These are phyloP conservation scores for Diplocarpon rosae DNA, from an alignment of 2,329 filamentous ascomycete species.

Conservation along the genomic window DNA sequence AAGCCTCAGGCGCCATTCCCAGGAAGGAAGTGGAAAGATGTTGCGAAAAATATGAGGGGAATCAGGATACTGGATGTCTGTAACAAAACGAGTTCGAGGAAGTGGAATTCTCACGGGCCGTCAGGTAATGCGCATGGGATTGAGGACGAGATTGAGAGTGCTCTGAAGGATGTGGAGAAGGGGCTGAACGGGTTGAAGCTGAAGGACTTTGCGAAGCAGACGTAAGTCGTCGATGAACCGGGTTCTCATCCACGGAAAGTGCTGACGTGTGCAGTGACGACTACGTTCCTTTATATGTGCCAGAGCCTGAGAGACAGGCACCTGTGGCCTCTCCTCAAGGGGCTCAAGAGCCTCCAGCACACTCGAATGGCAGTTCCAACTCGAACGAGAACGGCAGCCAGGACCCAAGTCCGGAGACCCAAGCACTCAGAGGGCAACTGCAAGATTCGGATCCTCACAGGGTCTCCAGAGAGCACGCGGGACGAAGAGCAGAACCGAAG, in stretches of 20 bases:
- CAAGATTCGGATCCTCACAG: background rate
- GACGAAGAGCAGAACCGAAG: background rate
- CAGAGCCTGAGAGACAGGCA: background rate
- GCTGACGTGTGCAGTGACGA: slow-evolving; percentile 8
- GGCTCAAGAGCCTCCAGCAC: background rate
- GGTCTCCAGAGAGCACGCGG: background rate
- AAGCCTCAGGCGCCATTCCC: slow-evolving; percentile 13
- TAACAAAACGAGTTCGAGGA: slow-evolving; percentile 12
- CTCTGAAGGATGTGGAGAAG: slow-evolving; percentile 13
- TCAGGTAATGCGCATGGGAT: slow-evolving; percentile 14
- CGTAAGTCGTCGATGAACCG: slow-evolving; percentile 3
- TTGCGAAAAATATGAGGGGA: slow-evolving; percentile 13
- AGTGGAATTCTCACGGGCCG: slow-evolving; percentile 13
- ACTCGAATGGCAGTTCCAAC: background rate
- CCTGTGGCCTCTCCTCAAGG: background rate
- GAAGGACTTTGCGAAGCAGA: slow-evolving; percentile 11
- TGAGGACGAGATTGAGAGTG: slow-evolving; percentile 13
- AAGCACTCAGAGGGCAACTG: background rate
- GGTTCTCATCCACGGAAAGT: background rate
- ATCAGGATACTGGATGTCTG: slow-evolving; percentile 19
- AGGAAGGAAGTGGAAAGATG: slow-evolving; percentile 14
- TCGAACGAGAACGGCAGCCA: background rate
- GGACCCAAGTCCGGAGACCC: no score
- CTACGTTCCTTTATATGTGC: slow-evolving; percentile 1
- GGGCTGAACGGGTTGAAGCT: slow-evolving; percentile 12